Percentiles rank a stretch among this genome's conserved stretches.
Evolutionary conservation across 805 yeast species (phyloP).

Genomic region (Sporopachydermia quercuum): DNA sequence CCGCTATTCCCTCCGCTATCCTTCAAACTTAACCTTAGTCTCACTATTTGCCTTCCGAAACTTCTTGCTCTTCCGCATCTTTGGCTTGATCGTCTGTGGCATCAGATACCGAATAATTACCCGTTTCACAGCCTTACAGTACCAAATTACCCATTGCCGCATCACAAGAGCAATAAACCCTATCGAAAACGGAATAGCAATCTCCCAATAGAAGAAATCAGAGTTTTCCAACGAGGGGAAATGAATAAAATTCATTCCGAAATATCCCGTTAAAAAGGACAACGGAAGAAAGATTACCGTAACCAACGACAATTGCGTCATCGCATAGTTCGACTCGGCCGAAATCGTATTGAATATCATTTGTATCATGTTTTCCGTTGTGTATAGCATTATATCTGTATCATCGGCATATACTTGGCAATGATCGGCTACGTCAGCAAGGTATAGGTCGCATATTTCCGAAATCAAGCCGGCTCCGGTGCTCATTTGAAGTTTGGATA

Average conservation of each 20-base stretch:
- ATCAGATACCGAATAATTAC: not conserved
- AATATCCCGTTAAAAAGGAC: conserved; percentile 47
- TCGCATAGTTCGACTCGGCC: conserved; percentile 38
- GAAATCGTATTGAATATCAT: conserved; percentile 43
- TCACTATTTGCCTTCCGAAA: not conserved
- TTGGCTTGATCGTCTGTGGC: not conserved
- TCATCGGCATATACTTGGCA: conserved; percentile 35
- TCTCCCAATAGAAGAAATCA: conserved; percentile 32
- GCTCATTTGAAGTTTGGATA: not conserved
- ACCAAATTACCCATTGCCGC: conserved; percentile 6
- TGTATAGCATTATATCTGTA: conserved; percentile 36
- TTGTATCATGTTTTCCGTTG: conserved; percentile 34
- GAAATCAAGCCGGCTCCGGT: conserved; percentile 19
- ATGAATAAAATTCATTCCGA: conserved; percentile 36
- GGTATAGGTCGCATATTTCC: conserved; percentile 29
- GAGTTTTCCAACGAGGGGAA: conserved; percentile 25
- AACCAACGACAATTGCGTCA: conserved; percentile 37
- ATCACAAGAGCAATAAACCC: conserved; percentile 15
- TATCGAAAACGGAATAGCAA: conserved; percentile 25
- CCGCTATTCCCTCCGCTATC: no score
- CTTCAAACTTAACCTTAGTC: not conserved
- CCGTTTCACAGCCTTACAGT: not conserved
- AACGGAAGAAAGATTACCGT: conserved; percentile 45
- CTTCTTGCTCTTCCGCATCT: not conserved
- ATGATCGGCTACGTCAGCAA: conserved; percentile 45